Base-by-base conservation (phyloP, 2,329 filamentous ascomycete species). In the Aspergillus brasiliensis region DNA sequence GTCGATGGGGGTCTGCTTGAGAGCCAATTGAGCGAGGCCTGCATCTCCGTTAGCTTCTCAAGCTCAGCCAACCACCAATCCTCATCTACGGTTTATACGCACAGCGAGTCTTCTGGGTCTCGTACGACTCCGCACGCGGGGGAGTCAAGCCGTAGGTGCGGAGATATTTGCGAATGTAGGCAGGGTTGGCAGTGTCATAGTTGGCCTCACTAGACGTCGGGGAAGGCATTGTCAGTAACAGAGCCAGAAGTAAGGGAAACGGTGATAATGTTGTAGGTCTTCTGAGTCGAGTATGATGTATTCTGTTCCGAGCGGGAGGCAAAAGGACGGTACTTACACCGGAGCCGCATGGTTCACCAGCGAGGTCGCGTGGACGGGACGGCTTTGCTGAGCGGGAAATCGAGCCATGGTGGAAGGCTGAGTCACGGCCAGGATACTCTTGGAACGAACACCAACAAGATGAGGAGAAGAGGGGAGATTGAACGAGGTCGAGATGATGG, bases 151-250 rank as follows among this genome's bases (percentile, higher is more conserved):
- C 80, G 66, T 82, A 82, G 17, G 80, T 82, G 64, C 79, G 78
- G 61, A 82, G 76, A 70, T 82, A 82, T 66, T 81, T 82, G 73
- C 80, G 80, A 49, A 82, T 80, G 58, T 81, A 79, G 47, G 77
- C 68, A 38, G 80, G 79, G 66, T 82, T 80, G 61, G 80, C 78
- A 51, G 80, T 82, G 63, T 82, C 80, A 62, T 77, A 81, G 67
- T 81, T 79, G 49, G 75, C 73, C 8, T 78, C 76, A 61, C 77
- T 79, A 62, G 28, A 55, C 8, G 21, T 21, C 21, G 28, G 48
- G 27, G 21, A 38, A 19, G n/a, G 44, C 31, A 19, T 48, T 7
- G 40, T 67, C 58, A 65, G 63, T 40, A 19, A 49, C 46, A 3
- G 4, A 3, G 27, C n/a, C 6, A n/a, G 25, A 7, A 13, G 46